These are phyloP conservation scores for Vitis rotundifolia DNA, from an alignment of 164 flowering plant genomes.

Conservation along the genomic window DNA sequence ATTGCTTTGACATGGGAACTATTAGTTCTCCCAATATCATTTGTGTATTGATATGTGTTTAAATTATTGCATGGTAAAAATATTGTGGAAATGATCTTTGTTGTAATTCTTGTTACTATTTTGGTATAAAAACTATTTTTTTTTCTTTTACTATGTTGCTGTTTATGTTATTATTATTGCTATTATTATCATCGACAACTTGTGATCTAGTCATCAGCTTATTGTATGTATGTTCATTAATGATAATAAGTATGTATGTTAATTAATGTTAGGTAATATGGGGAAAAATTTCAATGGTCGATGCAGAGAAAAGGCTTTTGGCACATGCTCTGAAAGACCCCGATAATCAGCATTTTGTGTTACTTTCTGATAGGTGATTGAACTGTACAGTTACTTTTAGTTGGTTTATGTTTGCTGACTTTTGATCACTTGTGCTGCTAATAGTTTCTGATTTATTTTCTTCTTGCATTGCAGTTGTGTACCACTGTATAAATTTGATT, in stretches of 20 bases:
- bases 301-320: conserved; percentile 85
- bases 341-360: conserved; percentile 86
- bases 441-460: conserved; percentile 11
- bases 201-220: too few relatives aligned
- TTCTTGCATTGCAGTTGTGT: conserved; percentile 75
- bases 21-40: too few relatives aligned
- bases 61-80: too few relatives aligned
- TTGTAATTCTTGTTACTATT: too few relatives aligned
- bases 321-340: conserved; percentile 77
- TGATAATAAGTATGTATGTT: not conserved
- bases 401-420: not conserved
- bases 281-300: conserved; percentile 96
- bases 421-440: conserved; percentile 1
- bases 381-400: not conserved
- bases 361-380: conserved; percentile 89
- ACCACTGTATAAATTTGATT: conserved; percentile 82
- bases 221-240: too few relatives aligned
- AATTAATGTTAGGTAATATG: conserved; percentile 61
- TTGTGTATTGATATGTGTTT: too few relatives aligned
- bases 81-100: too few relatives aligned
- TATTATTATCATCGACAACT: too few relatives aligned
- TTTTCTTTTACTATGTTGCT: too few relatives aligned
- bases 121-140: too few relatives aligned
- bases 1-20: too few relatives aligned
- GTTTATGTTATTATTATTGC: too few relatives aligned